Evolutionary conservation across 352 stramenopile genomes (phyloP).

Genomic region (Phytophthora kernoviae): DNA sequence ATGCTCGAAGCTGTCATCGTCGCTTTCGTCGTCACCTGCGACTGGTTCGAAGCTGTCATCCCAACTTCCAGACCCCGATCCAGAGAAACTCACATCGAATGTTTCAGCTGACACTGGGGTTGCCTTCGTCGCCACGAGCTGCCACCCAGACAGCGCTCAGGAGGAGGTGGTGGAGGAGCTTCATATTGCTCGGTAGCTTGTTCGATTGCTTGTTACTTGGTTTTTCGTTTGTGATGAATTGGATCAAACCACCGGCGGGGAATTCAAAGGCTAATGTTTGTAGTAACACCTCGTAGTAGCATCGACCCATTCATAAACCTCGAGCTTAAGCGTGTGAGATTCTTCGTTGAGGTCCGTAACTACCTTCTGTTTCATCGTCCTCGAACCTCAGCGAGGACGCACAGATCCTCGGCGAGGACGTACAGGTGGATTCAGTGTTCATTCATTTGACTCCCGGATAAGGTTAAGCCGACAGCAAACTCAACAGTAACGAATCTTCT

Average conservation of each 20-base stretch:
- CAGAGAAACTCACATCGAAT: not conserved
- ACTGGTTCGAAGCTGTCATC: not conserved
- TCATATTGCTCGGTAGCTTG: not conserved
- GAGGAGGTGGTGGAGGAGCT: not conserved
- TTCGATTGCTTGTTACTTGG: not conserved
- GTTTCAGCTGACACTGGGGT: not conserved
- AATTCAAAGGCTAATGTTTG: not conserved
- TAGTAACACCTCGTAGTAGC: not conserved
- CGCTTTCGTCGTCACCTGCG: not conserved
- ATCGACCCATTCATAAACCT: not conserved
- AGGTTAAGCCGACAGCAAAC: no score
- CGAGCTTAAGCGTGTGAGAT: no score
- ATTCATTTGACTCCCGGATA: no score
- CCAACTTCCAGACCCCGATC: not conserved
- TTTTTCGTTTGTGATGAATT: not conserved
- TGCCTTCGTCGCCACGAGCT: not conserved
- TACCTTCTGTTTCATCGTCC: no score
- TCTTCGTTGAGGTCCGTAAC: no score
- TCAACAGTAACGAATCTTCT: no score
- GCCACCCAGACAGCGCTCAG: not conserved
- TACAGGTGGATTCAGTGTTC: no score
- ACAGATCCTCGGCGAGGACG: no score
- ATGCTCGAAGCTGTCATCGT: not conserved
- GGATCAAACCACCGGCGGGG: not conserved
- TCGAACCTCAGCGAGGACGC: no score